Base-by-base conservation (phyloP, 805 yeast genomes). In the Phaffomyces thermotolerans region DNA sequence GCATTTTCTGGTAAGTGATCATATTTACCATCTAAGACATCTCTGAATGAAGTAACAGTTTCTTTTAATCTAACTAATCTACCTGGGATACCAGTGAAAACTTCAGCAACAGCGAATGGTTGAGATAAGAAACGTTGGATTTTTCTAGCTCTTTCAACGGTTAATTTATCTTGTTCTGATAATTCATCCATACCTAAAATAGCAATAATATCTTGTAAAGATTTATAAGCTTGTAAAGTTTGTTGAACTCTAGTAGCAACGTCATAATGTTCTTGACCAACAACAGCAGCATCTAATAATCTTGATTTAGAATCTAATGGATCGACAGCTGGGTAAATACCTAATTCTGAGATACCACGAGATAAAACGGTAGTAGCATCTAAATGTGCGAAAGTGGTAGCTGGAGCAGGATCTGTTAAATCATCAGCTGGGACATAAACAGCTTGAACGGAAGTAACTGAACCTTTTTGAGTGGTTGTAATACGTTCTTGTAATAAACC, bases 311-410 rank as follows among this genome's bases (percentile, higher is more conserved):
- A 93, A 78, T 91, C 99, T 72, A 93, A 85, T 67, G 99, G 99
- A 77, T 93, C 99, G 80, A 93, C 99, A 68, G 99, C 99, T 70
- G 99, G 99, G 89, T 93, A 93, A 72, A 93, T 93, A 90, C 98
- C 98, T 74, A 93, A 81, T 80, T 93, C 99, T 52, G 99, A 93
- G 69, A 93, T 93, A 81, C 96, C 90, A 82, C 99, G 89, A 63
- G 98, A 90, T 81, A 93, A 86, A 73, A 93, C 99, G 67, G 99
- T 91, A 71, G 99, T 91, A 69, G 99, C 99, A 72, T 91, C 99
- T 83, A 91, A 90, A 74, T 91, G 99, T 66, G 99, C 99, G 72
- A 91, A 91, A 63, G 99, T 91, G 69, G 99, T 91, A 63, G 99
- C 99, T 68, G 97, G 99, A 66, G 99, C 99, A 73, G 99, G 99